Percentiles rank a stretch among this genome's conserved stretches.
phyloP scores from a whole-genome alignment of 2,329 filamentous ascomycete species.

The Aspergillus tamarii region DNA sequence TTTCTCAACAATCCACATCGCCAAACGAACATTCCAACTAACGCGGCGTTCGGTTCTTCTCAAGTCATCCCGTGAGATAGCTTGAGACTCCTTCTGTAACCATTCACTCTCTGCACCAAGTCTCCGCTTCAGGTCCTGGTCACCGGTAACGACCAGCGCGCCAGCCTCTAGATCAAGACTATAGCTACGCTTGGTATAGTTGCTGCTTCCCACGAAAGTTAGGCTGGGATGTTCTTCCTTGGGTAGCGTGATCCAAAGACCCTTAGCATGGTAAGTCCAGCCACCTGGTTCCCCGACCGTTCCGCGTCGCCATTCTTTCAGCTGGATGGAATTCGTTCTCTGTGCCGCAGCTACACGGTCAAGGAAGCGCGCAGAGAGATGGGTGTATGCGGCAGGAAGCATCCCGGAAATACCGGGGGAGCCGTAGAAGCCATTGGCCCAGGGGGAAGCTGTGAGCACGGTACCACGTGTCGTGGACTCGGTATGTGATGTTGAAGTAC shows the following conservation, averaged over 20 bases:
- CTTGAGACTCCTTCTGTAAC: conserved; percentile 73
- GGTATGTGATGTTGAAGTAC: conserved; percentile 51
- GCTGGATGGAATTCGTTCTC: conserved; percentile 62
- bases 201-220: conserved; percentile 86
- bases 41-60: conserved; percentile 80
- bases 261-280: conserved; percentile 99
- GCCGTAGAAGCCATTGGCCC: conserved; percentile 93
- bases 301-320: conserved; percentile 88
- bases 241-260: conserved; percentile 77
- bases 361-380: conserved; percentile 82
- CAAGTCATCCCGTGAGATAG: conserved; percentile 76
- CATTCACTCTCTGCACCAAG: conserved; percentile 80
- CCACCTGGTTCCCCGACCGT: conserved; percentile 78
- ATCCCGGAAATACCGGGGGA: conserved; percentile 87
- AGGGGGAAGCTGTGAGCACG: conserved; percentile 88
- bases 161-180: conserved; percentile 89
- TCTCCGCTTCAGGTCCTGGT: conserved; percentile 70
- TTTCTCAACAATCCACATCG: conserved; percentile 90
- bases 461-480: conserved; percentile 62
- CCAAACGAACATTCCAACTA: conserved; percentile 78
- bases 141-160: conserved; percentile 78
- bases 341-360: conserved; percentile 60
- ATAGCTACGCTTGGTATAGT: conserved; percentile 95
- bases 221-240: conserved; percentile 69
- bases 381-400: conserved; percentile 87